Evolutionary conservation across 2,329 filamentous ascomycete species (phyloP).

Genomic region (Aspergillus puulaauensis): DNA sequence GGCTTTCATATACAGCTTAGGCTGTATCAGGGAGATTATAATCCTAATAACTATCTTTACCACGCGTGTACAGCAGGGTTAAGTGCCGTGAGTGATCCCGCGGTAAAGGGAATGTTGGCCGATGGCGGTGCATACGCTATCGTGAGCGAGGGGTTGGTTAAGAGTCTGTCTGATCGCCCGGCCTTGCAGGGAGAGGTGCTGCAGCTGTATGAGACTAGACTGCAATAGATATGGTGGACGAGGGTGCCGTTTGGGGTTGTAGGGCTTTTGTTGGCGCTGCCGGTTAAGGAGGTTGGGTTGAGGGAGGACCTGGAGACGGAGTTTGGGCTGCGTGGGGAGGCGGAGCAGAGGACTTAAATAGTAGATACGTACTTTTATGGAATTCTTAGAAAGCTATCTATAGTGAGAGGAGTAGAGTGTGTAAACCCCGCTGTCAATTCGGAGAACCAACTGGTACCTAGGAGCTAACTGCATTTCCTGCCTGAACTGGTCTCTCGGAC

Average conservation of each 20-base stretch:
- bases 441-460: no score
- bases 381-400: no score
- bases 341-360: background rate
- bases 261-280: slow-evolving; percentile 13
- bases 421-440: no score
- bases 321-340: slow-evolving; percentile 1
- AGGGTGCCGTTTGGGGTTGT: slow-evolving; percentile 15
- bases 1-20: background rate
- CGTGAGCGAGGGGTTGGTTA: slow-evolving; percentile 10
- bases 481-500: no score
- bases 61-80: background rate
- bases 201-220: slow-evolving; percentile 7
- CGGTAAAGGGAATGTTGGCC: slow-evolving; percentile 7
- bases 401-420: no score
- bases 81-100: slow-evolving; percentile 13
- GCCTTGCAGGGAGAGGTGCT: background rate
- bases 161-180: background rate
- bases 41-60: background rate
- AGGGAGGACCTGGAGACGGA: slow-evolving; percentile 17
- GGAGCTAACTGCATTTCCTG: no score
- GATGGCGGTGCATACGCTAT: slow-evolving; percentile 23
- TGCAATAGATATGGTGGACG: slow-evolving; percentile 18
- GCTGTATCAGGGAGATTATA: background rate
- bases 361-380: no score
- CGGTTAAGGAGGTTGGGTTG: slow-evolving; percentile 17